A percentile compares a stretch with the other conserved stretches of the same genome.
Evolutionary conservation across 2,329 filamentous ascomycete species (phyloP).

Genomic region (Aspergillus pseudoviridinutans): DNA sequence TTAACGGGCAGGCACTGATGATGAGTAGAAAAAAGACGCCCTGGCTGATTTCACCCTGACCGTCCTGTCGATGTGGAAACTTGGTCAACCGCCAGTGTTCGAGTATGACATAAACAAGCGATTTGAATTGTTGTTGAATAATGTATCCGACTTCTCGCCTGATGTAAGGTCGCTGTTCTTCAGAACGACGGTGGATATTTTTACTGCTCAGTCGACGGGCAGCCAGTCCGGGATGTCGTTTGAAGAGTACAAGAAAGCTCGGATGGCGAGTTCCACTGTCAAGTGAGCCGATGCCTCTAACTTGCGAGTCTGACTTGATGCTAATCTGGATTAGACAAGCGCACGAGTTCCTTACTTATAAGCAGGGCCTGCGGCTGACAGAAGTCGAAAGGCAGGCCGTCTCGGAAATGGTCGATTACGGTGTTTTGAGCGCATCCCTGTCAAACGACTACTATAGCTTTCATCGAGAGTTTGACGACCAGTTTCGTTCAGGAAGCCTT

Average conservation of each 20-base stretch:
- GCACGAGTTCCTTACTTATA: not conserved
- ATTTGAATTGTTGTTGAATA: not conserved
- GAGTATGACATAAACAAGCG: not conserved
- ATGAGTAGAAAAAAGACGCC: not conserved
- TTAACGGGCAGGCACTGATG: not conserved
- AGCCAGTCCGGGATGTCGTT: not conserved
- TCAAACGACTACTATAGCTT: constrained; percentile 11
- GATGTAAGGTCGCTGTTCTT: not conserved
- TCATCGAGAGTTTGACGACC: constrained; percentile 5
- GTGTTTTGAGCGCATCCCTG: not conserved
- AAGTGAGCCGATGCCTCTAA: not conserved
- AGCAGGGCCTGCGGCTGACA: not conserved
- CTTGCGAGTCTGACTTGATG: no score
- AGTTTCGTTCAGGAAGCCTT: not conserved
- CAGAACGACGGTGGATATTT: not conserved
- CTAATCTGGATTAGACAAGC: not conserved
- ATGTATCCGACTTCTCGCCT: not conserved
- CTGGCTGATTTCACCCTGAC: not conserved
- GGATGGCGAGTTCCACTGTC: not conserved
- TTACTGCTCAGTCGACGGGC: not conserved
- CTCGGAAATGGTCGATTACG: not conserved
- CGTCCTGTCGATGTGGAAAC: not conserved
- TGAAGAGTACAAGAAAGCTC: not conserved
- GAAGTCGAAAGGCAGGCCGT: not conserved
- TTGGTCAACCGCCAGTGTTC: not conserved